phyloP scores from a whole-genome alignment of 495 filamentous ascomycete genomes.

The Aspergillus coremiiformis region DNA sequence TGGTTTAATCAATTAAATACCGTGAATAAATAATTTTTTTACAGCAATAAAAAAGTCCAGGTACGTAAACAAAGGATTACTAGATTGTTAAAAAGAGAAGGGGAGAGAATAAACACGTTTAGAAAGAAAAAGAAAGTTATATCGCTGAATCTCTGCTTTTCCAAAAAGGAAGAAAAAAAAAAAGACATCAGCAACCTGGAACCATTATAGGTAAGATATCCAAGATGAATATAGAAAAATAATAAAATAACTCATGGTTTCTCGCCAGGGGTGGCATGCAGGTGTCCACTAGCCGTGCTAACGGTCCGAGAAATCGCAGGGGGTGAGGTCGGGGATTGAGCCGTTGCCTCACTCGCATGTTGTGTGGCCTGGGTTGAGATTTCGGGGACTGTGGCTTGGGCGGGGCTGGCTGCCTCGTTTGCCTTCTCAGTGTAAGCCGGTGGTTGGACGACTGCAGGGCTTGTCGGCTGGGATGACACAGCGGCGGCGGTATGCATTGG shows the following conservation, averaged over 20 bases:
- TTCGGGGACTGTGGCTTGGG: neutral
- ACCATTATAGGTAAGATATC: neutral
- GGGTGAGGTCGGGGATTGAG: conserved; percentile 1
- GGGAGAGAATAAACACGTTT: neutral
- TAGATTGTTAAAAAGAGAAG: neutral
- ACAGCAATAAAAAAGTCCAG: neutral
- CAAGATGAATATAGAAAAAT: neutral
- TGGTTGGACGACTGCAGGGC: conserved; percentile 13
- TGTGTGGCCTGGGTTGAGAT: neutral
- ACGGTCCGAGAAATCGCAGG: conserved; percentile 20
- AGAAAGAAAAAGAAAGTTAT: neutral
- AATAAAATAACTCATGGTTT: conserved; percentile 6
- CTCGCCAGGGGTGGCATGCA: conserved; percentile 19
- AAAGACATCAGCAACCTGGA: neutral
- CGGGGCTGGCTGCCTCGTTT: conserved; percentile 2
- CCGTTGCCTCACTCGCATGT: neutral
- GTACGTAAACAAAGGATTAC: neutral
- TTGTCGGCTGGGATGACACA: conserved; percentile 11
- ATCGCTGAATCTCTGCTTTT: neutral
- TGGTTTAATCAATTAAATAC: neutral
- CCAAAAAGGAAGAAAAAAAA: neutral
- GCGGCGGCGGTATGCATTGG: conserved; percentile 8
- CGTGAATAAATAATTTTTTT: neutral
- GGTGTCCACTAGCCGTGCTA: conserved; percentile 24
- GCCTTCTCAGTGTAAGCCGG: conserved; percentile 16